A percentile compares a stretch with the other conserved stretches of the same genome.
Conservation (phyloP, 768 basidiomycete species). For the Mycena belliarum region DNA sequence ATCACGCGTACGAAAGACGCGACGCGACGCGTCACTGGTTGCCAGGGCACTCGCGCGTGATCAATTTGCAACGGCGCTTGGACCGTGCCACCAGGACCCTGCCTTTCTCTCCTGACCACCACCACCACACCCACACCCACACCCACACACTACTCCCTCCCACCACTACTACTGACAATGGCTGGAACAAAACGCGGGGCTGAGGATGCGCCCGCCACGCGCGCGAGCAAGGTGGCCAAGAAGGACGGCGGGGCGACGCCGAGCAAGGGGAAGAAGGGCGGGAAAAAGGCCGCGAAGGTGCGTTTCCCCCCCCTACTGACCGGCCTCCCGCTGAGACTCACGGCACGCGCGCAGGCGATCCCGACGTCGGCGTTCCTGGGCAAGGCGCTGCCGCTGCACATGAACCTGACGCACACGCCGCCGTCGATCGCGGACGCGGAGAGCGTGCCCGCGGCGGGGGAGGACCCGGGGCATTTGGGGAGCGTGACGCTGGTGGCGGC, state of each 20-base stretch:
- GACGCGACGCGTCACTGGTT: not conserved
- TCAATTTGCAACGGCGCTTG: not conserved
- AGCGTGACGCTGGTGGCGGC: constrained; percentile 55
- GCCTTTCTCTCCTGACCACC: constrained; percentile 10
- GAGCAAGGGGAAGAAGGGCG: constrained; percentile 35
- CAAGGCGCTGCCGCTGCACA: constrained; percentile 69
- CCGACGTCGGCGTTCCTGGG: constrained; percentile 56
- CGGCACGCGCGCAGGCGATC: constrained; percentile 43
- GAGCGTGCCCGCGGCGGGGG: constrained; percentile 32
- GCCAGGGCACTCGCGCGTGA: not conserved
- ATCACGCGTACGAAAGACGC: too few species aligned
- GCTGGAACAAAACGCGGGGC: constrained; percentile 48
- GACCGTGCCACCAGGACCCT: not conserved
- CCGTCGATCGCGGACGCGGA: constrained; percentile 43
- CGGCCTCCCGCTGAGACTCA: not conserved
- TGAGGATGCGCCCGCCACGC: constrained; percentile 36
- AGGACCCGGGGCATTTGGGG: constrained; percentile 65
- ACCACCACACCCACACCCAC: not conserved
- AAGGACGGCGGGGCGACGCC: constrained; percentile 35
- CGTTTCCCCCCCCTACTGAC: constrained; percentile 15
- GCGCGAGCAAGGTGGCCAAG: constrained; percentile 54
- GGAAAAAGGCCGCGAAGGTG: constrained; percentile 51
- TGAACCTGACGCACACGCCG: constrained; percentile 67
- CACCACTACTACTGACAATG: not conserved
- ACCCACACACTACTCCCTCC: not conserved